phyloP scores from a whole-genome alignment of 2,329 filamentous ascomycete species.

The Aspergillus nomiae region DNA sequence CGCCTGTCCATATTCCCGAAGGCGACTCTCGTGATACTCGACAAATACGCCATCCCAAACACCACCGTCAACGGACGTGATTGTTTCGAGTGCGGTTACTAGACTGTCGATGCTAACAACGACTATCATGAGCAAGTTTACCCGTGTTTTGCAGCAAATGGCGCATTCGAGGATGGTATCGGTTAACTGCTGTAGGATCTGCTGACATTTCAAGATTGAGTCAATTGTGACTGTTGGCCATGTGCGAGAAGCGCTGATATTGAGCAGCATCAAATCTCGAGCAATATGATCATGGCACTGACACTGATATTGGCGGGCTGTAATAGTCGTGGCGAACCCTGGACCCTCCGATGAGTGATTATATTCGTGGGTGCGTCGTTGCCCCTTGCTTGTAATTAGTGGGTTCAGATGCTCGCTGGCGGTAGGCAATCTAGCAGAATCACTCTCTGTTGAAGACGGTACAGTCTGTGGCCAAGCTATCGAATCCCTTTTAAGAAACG shows the following conservation, averaged over 20 bases:
- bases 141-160: constrained; percentile 26
- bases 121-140: constrained; percentile 32
- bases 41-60: constrained; percentile 16
- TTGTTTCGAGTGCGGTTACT: constrained; percentile 27
- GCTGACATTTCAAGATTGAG: constrained; percentile 28
- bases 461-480: constrained; percentile 14
- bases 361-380: constrained; percentile 7
- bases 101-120: constrained; percentile 34
- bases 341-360: constrained; percentile 4
- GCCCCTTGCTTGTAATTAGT: constrained; percentile 3
- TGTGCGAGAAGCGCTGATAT: constrained; percentile 18
- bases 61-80: constrained; percentile 17
- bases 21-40: constrained; percentile 13
- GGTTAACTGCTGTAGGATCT: constrained; percentile 29
- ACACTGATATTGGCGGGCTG: constrained; percentile 17
- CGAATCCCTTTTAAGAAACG: constrained; percentile 9
- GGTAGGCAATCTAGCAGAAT: neutral
- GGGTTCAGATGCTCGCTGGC: neutral
- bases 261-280: constrained; percentile 26
- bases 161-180: constrained; percentile 33
- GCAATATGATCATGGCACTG: constrained; percentile 27
- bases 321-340: neutral
- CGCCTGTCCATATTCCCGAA: constrained; percentile 11
- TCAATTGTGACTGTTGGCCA: constrained; percentile 27
- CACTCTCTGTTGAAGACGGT: constrained; percentile 1